phyloP scores from a whole-genome alignment of 495 filamentous ascomycete genomes.

The Tetracladium marchalianum region DNA sequence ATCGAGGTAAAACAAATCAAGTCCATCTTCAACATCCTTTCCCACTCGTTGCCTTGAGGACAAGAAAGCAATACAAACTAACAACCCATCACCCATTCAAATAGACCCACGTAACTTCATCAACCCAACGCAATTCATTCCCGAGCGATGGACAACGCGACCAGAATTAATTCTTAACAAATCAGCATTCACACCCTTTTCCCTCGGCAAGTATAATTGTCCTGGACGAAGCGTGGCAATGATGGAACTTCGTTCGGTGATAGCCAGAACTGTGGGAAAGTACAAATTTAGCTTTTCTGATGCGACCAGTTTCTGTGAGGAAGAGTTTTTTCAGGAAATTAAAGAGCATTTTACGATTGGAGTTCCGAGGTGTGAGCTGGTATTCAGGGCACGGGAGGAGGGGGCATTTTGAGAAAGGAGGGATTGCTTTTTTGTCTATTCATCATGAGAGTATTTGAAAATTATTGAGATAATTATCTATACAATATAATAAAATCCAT shows the following conservation, averaged over 20 bases:
- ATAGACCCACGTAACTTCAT: constrained; percentile 30
- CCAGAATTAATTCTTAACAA: constrained; percentile 35
- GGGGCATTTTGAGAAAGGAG: no score
- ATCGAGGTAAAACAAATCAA: neutral
- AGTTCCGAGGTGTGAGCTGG: neutral
- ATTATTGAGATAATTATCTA: no score
- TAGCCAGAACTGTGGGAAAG: constrained; percentile 1
- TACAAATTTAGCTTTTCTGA: constrained; percentile 7
- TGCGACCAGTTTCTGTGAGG: constrained; percentile 5
- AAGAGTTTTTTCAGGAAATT: neutral
- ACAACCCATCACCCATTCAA: constrained; percentile 20
- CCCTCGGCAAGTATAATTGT: constrained; percentile 33
- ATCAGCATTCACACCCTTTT: constrained; percentile 43
- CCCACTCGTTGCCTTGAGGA: neutral
- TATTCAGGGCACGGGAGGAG: neutral
- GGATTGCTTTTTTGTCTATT: no score
- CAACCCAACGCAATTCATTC: constrained; percentile 34
- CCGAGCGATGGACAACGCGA: constrained; percentile 42
- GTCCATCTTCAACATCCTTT: constrained; percentile 1
- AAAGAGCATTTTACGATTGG: constrained; percentile 2
- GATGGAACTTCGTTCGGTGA: constrained; percentile 32
- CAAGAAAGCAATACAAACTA: neutral
- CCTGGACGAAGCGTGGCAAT: constrained; percentile 42
- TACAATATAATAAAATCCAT: no score
- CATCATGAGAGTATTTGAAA: no score